Evolutionary conservation across 106 monocot species (phyloP).

Genomic region (Hemerocallis citrina): DNA sequence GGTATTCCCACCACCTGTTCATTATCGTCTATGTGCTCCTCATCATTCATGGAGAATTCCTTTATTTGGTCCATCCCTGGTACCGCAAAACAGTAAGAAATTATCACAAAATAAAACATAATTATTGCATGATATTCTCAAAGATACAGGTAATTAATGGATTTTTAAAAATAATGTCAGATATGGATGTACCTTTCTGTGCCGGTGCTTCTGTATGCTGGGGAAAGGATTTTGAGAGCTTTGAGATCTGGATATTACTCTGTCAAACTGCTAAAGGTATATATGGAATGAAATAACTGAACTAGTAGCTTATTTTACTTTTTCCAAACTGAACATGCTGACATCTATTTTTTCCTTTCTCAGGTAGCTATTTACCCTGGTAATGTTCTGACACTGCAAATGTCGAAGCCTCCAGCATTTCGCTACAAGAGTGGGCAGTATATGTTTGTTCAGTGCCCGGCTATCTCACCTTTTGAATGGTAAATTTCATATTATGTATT

Average conservation of each 20-base stretch:
- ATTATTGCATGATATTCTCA: too few relatives aligned
- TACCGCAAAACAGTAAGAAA: conserved; percentile 57
- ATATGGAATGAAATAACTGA: background rate
- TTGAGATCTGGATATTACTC: conserved; percentile 72
- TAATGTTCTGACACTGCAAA: conserved; percentile 74
- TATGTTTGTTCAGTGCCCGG: conserved; percentile 88
- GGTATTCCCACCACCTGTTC: conserved; percentile 93
- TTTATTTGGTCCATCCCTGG: conserved; percentile 62
- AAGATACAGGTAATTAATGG: too few relatives aligned
- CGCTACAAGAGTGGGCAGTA: conserved; percentile 91
- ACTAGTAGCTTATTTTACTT: too few relatives aligned
- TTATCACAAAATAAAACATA: background rate
- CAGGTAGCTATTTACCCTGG: conserved; percentile 97
- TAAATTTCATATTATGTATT: conserved; percentile 5
- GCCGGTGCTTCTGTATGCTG: conserved; percentile 66
- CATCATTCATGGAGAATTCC: conserved; percentile 56
- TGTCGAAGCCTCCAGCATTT: conserved; percentile 81
- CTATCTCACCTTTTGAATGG: conserved; percentile 89
- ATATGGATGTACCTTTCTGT: conserved; percentile 91
- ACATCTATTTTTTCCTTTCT: background rate
- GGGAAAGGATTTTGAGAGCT: conserved; percentile 63
- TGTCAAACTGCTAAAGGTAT: conserved; percentile 75
- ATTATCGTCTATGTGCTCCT: conserved; percentile 63
- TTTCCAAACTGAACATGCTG: too few relatives aligned
- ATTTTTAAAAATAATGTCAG: conserved; percentile 22